phyloP scores from a whole-genome alignment of 2,329 filamentous ascomycete genomes.

The Fusarium abutilonis region DNA sequence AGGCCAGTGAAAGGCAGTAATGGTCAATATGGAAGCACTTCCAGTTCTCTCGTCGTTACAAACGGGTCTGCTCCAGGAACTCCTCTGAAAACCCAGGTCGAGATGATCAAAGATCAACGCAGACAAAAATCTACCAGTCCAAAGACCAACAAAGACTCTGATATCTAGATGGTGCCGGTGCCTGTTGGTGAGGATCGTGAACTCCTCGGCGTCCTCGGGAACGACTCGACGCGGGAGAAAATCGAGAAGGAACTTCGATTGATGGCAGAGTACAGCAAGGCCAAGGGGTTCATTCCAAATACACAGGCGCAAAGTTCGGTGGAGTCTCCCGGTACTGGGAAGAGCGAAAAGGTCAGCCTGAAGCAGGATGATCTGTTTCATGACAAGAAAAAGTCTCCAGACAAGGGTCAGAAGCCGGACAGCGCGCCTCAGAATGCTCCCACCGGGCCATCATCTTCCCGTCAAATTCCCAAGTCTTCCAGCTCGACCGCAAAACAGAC shows the following conservation, averaged over 20 bases:
- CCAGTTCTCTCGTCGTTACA: neutral
- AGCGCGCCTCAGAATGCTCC: conserved; percentile 21
- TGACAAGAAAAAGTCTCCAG: neutral
- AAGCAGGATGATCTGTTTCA: neutral
- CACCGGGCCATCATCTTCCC: conserved; percentile 19
- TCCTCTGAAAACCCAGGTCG: conserved; percentile 8
- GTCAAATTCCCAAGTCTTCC: conserved; percentile 13
- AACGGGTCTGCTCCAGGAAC: neutral
- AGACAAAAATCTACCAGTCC: neutral
- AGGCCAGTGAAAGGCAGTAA: neutral
- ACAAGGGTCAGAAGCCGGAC: neutral
- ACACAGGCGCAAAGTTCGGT: conserved; percentile 25
- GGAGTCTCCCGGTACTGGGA: neutral
- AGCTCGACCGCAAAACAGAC: conserved; percentile 17
- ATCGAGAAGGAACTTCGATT: conserved; percentile 24
- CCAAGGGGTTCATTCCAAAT: conserved; percentile 30
- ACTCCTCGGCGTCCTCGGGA: conserved; percentile 9
- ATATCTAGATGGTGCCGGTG: conserved; percentile 28
- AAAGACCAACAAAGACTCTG: conserved; percentile 14
- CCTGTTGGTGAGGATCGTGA: conserved; percentile 24
- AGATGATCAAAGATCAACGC: conserved; percentile 14
- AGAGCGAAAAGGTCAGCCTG: conserved; percentile 4
- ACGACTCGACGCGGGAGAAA: conserved; percentile 3
- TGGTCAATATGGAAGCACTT: neutral
- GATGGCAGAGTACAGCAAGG: conserved; percentile 15